Percentiles rank a stretch among this genome's conserved stretches.
phyloP scores from a whole-genome alignment of 2,329 filamentous ascomycete species.

The Colletotrichum siamense region DNA sequence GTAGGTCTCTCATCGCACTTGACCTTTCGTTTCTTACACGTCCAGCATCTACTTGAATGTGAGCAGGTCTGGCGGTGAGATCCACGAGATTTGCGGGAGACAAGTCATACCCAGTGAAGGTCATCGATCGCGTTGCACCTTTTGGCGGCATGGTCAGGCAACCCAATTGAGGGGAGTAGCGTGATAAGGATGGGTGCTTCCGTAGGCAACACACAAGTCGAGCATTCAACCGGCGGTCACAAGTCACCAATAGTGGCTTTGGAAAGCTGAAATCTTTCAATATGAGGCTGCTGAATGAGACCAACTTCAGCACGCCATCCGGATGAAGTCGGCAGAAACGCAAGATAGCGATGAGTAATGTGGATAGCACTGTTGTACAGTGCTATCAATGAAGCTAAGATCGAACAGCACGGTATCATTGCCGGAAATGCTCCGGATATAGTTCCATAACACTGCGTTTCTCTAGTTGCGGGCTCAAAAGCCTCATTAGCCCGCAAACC shows the following conservation, averaged over 20 bases:
- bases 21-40: slow-evolving; percentile 1
- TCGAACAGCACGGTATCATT: fast-evolving
- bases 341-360: not conserved
- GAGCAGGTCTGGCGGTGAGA: not conserved
- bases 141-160: not conserved
- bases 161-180: not conserved
- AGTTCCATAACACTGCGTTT: fast-evolving
- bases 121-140: not conserved
- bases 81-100: not conserved
- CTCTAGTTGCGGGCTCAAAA: not conserved
- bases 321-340: not conserved
- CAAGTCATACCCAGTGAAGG: not conserved
- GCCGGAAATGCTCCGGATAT: not conserved
- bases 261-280: not conserved
- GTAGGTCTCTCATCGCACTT: not conserved
- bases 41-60: not conserved
- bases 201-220: fast-evolving
- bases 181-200: not conserved
- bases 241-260: not conserved
- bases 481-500: not conserved
- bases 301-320: not conserved
- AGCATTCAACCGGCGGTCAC: not conserved
- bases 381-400: fast-evolving
- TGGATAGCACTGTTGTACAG: fast-evolving
- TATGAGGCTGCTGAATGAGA: not conserved